These are phyloP conservation scores for Phytopythium aichiense DNA, from an alignment of 352 stramenopile genomes.

Conservation along the genomic window DNA sequence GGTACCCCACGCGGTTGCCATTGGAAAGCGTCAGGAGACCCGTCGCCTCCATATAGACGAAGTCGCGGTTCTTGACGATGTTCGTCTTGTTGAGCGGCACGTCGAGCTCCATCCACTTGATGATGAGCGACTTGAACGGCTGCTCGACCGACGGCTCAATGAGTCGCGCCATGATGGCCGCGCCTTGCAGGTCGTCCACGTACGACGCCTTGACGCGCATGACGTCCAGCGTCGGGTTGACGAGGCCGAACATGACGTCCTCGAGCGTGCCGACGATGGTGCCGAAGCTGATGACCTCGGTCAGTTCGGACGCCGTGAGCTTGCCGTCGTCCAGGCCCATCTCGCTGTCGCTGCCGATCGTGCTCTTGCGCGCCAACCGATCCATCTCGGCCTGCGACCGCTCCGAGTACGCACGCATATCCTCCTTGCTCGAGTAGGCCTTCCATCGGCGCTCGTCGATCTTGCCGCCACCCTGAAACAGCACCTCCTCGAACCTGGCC, in stretches of 20 bases:
- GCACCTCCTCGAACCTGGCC: slow-evolving; percentile 28
- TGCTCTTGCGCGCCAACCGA: slow-evolving; percentile 11
- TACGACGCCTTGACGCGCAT: slow-evolving; percentile 33
- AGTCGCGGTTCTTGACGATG: slow-evolving; percentile 26
- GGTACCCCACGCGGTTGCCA: slow-evolving; percentile 28
- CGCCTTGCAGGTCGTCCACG: slow-evolving; percentile 20
- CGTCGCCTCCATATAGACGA: slow-evolving; percentile 29
- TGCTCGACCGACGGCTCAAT: slow-evolving; percentile 15
- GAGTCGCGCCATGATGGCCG: slow-evolving; percentile 23
- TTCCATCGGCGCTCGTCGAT: slow-evolving; percentile 33
- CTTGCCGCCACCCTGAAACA: slow-evolving; percentile 16
- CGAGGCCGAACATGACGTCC: slow-evolving; percentile 6
- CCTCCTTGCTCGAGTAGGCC: slow-evolving; percentile 24
- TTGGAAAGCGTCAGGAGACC: slow-evolving; percentile 18
- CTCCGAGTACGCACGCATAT: slow-evolving; percentile 21
- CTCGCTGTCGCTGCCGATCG: not conserved
- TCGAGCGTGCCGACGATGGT: slow-evolving; percentile 21
- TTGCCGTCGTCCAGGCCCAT: not conserved
- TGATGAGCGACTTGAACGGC: slow-evolving; percentile 21
- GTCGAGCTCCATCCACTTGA: slow-evolving; percentile 36
- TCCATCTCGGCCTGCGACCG: slow-evolving; percentile 22
- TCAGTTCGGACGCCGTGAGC: slow-evolving; percentile 5
- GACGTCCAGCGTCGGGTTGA: slow-evolving; percentile 10
- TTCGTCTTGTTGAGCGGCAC: slow-evolving; percentile 17
- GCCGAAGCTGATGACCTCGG: slow-evolving; percentile 19